Evolutionary conservation across 2,329 filamentous ascomycete genomes (phyloP).

Genomic region (Colletotrichum sublineola): DNA sequence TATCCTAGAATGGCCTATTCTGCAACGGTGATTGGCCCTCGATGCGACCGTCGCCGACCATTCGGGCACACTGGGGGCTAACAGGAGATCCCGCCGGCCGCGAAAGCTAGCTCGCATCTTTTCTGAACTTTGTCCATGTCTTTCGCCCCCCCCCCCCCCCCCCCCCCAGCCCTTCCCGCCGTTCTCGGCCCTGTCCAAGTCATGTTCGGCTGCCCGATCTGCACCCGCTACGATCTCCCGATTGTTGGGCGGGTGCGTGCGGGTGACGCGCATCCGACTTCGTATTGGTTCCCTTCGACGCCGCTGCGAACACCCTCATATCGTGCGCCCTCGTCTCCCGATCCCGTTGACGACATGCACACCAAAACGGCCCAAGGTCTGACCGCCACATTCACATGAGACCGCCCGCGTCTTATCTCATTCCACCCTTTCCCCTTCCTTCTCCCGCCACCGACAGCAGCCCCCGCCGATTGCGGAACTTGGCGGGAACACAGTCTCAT

Average conservation of each 20-base stretch:
- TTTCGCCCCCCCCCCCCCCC: neutral
- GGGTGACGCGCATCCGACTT: constrained; percentile 1
- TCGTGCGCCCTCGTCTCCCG: neutral
- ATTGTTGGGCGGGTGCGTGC: neutral
- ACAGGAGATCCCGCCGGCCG: neutral
- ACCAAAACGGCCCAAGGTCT: neutral
- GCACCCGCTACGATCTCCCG: neutral
- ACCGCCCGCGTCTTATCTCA: neutral
- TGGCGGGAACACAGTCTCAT: neutral
- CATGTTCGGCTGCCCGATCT: neutral
- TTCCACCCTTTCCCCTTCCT: neutral
- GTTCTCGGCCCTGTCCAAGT: constrained; percentile 1
- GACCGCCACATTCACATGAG: neutral
- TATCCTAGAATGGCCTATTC: constrained; percentile 13
- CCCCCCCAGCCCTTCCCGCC: neutral
- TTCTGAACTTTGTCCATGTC: constrained; percentile 4
- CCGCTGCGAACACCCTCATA: neutral
- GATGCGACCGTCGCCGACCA: neutral
- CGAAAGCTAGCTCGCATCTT: neutral
- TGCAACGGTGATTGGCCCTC: constrained; percentile 17
- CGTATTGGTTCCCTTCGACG: neutral
- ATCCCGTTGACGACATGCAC: neutral
- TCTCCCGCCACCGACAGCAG: neutral
- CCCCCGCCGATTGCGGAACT: constrained; percentile 2
- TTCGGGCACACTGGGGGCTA: neutral